Evolutionary conservation across 768 basidiomycete species (phyloP).

Genomic region (Thelephora aurantiotincta): DNA sequence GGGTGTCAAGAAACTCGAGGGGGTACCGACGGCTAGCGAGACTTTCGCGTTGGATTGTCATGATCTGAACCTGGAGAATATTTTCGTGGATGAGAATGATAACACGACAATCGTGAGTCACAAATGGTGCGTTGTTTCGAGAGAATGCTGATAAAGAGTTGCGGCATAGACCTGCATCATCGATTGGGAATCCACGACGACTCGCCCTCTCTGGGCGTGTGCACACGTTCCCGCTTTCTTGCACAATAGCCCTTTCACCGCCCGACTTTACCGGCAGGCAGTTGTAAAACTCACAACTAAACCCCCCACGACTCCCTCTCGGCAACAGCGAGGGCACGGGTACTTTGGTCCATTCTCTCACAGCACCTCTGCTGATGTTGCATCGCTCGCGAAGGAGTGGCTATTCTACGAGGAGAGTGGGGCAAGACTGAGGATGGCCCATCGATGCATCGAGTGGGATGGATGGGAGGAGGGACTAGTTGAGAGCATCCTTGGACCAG

Average conservation of each 20-base stretch:
- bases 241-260: slow-evolving; percentile 63
- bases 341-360: slow-evolving; percentile 11
- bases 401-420: slow-evolving; percentile 57
- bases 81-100: slow-evolving; percentile 66
- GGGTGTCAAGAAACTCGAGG: slow-evolving; percentile 10
- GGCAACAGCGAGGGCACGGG: background rate
- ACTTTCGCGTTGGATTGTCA: slow-evolving; percentile 76
- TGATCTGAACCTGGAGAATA: slow-evolving; percentile 73
- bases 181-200: slow-evolving; percentile 88
- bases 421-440: slow-evolving; percentile 54
- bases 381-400: slow-evolving; percentile 51
- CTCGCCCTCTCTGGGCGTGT: slow-evolving; percentile 72
- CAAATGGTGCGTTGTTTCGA: slow-evolving; percentile 6
- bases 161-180: slow-evolving; percentile 62
- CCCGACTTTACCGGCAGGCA: slow-evolving; percentile 53
- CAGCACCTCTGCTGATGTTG: slow-evolving; percentile 18
- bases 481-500: slow-evolving; percentile 58
- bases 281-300: slow-evolving; percentile 32
- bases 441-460: slow-evolving; percentile 79
- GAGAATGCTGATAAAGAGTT: slow-evolving; percentile 6
- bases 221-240: slow-evolving; percentile 74
- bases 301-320: slow-evolving; percentile 1
- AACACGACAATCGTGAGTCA: slow-evolving; percentile 52
- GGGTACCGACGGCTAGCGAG: slow-evolving; percentile 21
- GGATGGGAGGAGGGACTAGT: slow-evolving; percentile 84